These are phyloP conservation scores for Rhytidiadelphus loreus DNA, from an alignment of 225 moss, liverwort and hornwort genomes.

Conservation along the genomic window DNA sequence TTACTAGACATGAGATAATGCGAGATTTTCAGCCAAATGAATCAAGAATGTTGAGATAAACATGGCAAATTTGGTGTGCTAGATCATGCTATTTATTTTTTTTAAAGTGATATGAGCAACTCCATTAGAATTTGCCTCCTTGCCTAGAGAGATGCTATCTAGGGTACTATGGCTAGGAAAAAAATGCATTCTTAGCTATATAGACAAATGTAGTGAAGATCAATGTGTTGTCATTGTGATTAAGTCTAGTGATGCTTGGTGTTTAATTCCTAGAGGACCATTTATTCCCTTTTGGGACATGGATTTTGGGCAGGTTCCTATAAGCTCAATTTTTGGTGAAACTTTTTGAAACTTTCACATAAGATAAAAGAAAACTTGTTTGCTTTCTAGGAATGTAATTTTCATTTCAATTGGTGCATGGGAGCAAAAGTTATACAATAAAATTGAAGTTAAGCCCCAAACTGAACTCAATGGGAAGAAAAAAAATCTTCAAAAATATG, in stretches of 20 bases:
- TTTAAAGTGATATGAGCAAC: background rate
- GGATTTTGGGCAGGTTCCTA: fast-evolving
- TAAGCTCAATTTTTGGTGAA: background rate
- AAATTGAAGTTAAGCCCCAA: too few relatives aligned
- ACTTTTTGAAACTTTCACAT: background rate
- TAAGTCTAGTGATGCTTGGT: background rate
- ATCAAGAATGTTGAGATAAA: background rate
- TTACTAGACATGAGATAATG: background rate
- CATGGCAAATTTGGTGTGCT: background rate
- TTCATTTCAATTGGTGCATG: background rate
- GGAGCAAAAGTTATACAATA: background rate
- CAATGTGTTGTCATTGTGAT: fast-evolving
- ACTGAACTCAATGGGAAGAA: fast-evolving
- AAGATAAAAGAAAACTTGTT: too few relatives aligned
- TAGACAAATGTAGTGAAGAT: too few relatives aligned
- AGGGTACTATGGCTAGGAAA: fast-evolving
- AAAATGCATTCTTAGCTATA: too few relatives aligned
- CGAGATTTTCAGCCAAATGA: background rate
- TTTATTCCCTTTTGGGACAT: too few relatives aligned
- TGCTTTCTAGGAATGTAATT: too few relatives aligned
- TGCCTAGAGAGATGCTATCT: background rate
- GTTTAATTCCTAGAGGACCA: background rate
- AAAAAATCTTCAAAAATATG: background rate
- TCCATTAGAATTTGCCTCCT: background rate
- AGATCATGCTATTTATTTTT: background rate